Base-by-base conservation (phyloP, 805 yeast species). In the Zygosaccharomyces pseudorouxii region DNA sequence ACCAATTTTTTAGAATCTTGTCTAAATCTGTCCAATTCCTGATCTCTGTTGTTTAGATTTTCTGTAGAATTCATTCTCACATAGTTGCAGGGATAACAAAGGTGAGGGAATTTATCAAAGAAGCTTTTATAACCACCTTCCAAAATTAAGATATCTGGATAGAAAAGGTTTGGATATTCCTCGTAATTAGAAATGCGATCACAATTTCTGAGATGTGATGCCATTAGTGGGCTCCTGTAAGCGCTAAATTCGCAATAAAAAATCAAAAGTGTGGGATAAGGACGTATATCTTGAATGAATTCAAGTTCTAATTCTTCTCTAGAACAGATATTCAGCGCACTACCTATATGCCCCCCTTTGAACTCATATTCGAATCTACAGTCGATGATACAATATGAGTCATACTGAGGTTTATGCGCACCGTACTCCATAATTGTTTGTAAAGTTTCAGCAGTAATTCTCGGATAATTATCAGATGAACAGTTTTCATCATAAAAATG, bases 241-340 rank as follows among this genome's bases (percentile, higher is more conserved):
- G 95, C 80, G 33, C 95, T 84, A 65, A 89, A 92, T 68, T 93
- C 99, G 69, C 99, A 93, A 68, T 93, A 97, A 72, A 93, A 92
- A 9, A 93, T 75, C 5, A 92, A 65, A 47, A 93, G 70, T 18
- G 73, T 73, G 16, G 65, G 55, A 16, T 37, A 16, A 22, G 46
- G 29, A 43, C 42, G 28, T 42, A 38, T 52, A 9, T 52, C 53
- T 14, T 56, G 57, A 20, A 76, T 69, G 54, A 89, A 76, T 42
- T 66, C 64, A 33, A 74, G 69, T 58, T 88, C 95, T 38, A 92
- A 71, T 42, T 80, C 84, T 47, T 77, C 78, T 56, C 84, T 83
- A 31, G 84, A 77, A 36, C 86, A 80, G 27, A 89, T 74, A 64
- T 92, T 93, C 46, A 86, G 58, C 6, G 98, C 95, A 41, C 85